Base-by-base conservation (phyloP, 805 yeast species). In the Candida boleticola region DNA sequence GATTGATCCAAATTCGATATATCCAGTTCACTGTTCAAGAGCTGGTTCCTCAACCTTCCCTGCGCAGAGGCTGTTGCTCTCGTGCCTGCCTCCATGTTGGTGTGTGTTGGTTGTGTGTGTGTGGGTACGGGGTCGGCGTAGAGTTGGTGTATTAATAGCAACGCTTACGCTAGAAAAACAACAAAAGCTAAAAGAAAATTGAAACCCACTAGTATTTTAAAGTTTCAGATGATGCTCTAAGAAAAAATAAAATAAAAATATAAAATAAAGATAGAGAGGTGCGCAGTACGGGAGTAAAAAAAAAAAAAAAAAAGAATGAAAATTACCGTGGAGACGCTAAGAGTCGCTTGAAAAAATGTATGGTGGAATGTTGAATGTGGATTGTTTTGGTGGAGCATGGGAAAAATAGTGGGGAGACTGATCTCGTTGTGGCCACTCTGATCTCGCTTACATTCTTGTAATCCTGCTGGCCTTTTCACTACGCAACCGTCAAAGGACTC, bases 21-120 rank as follows among this genome's bases (percentile, higher is more conserved):
- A 32, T 54, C 58, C 37, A 52, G 54, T 25, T 63, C 68, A 26
- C 64, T 60, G 41, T 53, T 58, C 45, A 66, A 51, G 17, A 66
- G 50, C 45, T 64, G 67, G 45, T 57, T 65, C 46, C 72, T 57
- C 23, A 65, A 52, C 42, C 55, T 52, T 7, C 60, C 66, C 41
- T 49, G 49, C 7, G 27, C 30, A 6, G 46, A 39, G 26, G 42
- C 39, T n/a, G 52, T 40, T 11, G 53, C 41, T 13, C 53, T 52
- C 11, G 55, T 47, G 3, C 54, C 61, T 14, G 59, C 60, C 34
- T 58, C 59, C 61, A 57, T 58, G 31, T 21, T 44, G 34, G 17
- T 36, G 27, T 23, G 27, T 23, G 10, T 23, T 23, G 7, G 27
- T 7, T 7, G 27, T 11, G 32, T 29, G 30, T 25, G 27, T 25